Evolutionary conservation across 352 stramenopile genomes (phyloP).

Genomic region (Peronosclerospora sorghi): DNA sequence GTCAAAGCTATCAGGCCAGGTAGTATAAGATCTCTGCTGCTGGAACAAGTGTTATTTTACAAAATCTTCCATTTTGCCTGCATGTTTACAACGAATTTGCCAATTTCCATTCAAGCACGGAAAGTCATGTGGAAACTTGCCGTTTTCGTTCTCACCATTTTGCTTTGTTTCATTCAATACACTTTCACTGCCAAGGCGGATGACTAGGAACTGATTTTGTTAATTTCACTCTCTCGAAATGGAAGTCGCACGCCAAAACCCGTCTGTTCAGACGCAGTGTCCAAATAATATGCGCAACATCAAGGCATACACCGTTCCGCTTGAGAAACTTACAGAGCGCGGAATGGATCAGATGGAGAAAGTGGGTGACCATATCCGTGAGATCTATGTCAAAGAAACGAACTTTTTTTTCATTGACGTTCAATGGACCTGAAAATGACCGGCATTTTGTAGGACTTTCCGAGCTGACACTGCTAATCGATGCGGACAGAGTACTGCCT

Average conservation of each 20-base stretch:
- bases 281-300: constrained; percentile 57
- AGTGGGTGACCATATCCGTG: constrained; percentile 48
- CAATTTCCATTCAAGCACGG: too few species aligned
- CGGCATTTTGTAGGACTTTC: constrained; percentile 63
- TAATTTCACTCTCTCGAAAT: constrained; percentile 63
- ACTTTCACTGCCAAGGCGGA: neutral
- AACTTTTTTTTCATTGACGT: constrained; percentile 50
- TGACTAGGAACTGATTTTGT: constrained; percentile 45
- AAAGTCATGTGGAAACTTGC: constrained; percentile 19
- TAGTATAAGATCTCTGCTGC: too few species aligned
- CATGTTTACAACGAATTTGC: too few species aligned
- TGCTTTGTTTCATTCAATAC: constrained; percentile 7
- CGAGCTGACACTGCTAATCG: constrained; percentile 53
- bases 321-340: constrained; percentile 60
- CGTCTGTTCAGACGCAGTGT: constrained; percentile 44
- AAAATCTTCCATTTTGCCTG: too few species aligned
- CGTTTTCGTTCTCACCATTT: constrained; percentile 12
- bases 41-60: too few species aligned
- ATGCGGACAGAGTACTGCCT: constrained; percentile 59
- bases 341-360: constrained; percentile 64
- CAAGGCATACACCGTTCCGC: constrained; percentile 44
- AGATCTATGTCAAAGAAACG: constrained; percentile 58
- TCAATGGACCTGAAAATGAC: constrained; percentile 42
- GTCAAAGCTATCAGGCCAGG: too few species aligned
- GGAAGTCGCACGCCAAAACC: constrained; percentile 64